Evolutionary conservation across 805 yeast genomes (phyloP), one percentile per base, ranked within the genome.

Genomic region (Barnettozyma botsteinii): DNA sequence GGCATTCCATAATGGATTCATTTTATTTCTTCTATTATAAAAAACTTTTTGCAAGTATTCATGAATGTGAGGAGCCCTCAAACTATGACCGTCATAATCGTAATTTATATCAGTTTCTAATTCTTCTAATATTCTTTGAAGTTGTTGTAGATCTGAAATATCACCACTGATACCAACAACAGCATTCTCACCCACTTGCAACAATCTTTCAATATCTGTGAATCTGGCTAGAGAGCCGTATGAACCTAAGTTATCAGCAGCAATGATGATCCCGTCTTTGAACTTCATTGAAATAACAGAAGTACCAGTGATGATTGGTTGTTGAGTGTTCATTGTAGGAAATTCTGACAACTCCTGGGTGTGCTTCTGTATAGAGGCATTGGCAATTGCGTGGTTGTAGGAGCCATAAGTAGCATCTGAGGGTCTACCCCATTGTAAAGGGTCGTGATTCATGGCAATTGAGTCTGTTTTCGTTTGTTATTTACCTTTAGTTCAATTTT

Each of bases 1-100:
- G 1, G 98, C 83, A 64, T 93, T 93, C 98, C 98, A 93, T 49
- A 88, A 71, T 19, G 99, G 99, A 60, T 93, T 79, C 91, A 93
- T 81, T 64, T 93, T 88, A 38, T 84, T 74, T 64, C 99, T 77
- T 64, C 98, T 81, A 49, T 75, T 69, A 66, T 93, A 93, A 72
- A 91, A 70, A 32, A 91, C 81, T 44, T 83, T 77, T 35, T 91
- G 79, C 50, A 93, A 69, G 61, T 88, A 93, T 59, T 85, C 91
- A 62, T 86, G 94, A 31, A 93, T 79, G 54, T 87, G 85, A 15
- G 85, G 77, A n/a, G 98, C 95, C 48, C 81, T 75, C 59, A 93
- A 62, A 49, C 75, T 31, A 68, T 79, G 71, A 59, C 86, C 76
- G 57, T 73, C 71, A 46, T 70, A 69, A 55, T 91, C 96, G 61